phyloP scores from a whole-genome alignment of 2,329 filamentous ascomycete genomes.

The Cadophora malorum region DNA sequence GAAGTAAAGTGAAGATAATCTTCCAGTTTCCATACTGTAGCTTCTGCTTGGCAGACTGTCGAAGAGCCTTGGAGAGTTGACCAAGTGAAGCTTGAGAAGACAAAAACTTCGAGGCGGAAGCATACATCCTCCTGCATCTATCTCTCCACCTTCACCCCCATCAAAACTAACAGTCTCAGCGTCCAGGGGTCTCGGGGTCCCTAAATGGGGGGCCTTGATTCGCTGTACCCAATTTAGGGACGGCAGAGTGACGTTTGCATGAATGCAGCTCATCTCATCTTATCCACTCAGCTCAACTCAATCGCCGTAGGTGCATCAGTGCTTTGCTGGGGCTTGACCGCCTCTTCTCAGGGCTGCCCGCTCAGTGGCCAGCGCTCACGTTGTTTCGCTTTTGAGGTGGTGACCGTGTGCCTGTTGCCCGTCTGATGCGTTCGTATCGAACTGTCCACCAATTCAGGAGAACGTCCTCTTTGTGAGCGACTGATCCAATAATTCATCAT shows the following conservation, averaged over 20 bases:
- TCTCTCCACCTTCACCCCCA: neutral
- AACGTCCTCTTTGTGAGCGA: neutral
- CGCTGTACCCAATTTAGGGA: neutral
- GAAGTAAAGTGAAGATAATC: neutral
- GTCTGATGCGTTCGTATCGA: neutral
- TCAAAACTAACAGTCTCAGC: neutral
- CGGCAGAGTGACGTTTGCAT: conserved; percentile 20
- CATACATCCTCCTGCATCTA: conserved; percentile 3
- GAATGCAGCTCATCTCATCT: conserved; percentile 18
- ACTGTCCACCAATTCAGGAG: neutral
- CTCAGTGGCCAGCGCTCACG: conserved; percentile 2
- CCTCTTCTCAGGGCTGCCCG: conserved; percentile 10
- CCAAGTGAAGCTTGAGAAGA: conserved; percentile 1
- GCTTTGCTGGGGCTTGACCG: conserved; percentile 19
- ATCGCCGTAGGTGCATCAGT: neutral
- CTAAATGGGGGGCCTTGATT: neutral
- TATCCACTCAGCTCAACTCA: conserved; percentile 1
- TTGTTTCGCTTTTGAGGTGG: conserved; percentile 1
- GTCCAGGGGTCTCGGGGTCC: neutral
- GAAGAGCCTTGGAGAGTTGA: neutral
- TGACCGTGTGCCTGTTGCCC: neutral
- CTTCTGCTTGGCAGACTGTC: conserved; percentile 2
- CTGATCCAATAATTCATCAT: no score
- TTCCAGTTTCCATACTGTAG: neutral
- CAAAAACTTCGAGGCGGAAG: conserved; percentile 7